These are phyloP conservation scores for Phytopythium chamaehyphon DNA, from an alignment of 352 stramenopile genomes.

Conservation along the genomic window DNA sequence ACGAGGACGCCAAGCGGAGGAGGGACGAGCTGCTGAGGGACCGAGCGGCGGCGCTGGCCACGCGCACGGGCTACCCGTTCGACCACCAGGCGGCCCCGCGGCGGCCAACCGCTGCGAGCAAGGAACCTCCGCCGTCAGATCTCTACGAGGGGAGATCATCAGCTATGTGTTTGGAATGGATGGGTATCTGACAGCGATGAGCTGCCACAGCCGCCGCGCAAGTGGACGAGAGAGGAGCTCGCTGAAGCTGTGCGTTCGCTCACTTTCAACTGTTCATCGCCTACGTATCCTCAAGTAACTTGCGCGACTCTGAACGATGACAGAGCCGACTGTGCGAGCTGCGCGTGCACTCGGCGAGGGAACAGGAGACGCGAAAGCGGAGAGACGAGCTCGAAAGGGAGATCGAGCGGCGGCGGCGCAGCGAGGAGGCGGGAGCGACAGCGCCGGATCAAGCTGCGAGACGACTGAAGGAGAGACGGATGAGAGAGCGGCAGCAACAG, in stretches of 20 bases:
- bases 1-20: slow-evolving; percentile 47
- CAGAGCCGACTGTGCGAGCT: slow-evolving; percentile 52
- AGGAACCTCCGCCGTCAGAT: not conserved
- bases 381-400: slow-evolving; percentile 23
- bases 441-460: slow-evolving; percentile 36
- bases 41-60: slow-evolving; percentile 34
- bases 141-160: not conserved
- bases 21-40: slow-evolving; percentile 45
- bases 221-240: slow-evolving; percentile 13
- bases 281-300: not conserved
- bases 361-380: slow-evolving; percentile 26
- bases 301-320: not conserved
- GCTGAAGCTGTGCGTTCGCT: slow-evolving; percentile 26
- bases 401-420: slow-evolving; percentile 26
- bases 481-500: slow-evolving; percentile 32
- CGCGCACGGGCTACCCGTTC: slow-evolving; percentile 42
- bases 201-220: slow-evolving; percentile 1
- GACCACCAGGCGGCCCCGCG: slow-evolving; percentile 17
- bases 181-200: not conserved
- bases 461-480: slow-evolving; percentile 45
- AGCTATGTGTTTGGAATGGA: not conserved
- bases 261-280: not conserved
- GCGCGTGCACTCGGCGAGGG: slow-evolving; percentile 32
- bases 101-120: slow-evolving; percentile 2
- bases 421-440: slow-evolving; percentile 21